Conservation (phyloP, 768 basidiomycete genomes). For the Rhodotorula diobovata region DNA sequence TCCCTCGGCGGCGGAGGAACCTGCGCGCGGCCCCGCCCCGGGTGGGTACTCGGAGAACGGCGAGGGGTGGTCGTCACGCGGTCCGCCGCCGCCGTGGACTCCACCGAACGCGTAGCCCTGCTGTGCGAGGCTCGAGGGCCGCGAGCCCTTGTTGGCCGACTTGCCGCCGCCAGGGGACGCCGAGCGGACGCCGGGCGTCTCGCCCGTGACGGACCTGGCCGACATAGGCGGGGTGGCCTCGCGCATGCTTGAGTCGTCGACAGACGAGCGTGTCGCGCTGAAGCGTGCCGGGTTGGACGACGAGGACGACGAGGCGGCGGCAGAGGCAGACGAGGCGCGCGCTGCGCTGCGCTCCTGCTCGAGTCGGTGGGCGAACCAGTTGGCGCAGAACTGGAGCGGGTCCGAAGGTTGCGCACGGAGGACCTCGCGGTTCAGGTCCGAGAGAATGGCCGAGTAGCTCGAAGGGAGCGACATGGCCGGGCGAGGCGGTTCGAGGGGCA, state of each 20-base stretch:
- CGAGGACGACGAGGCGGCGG: slow-evolving; percentile 52
- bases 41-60: slow-evolving; percentile 36
- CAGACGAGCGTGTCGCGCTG: not conserved
- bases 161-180: slow-evolving; percentile 10
- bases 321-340: slow-evolving; percentile 68
- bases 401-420: slow-evolving; percentile 83
- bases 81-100: not conserved
- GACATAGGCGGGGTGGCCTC: slow-evolving; percentile 12
- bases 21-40: not conserved
- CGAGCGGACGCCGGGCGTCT: slow-evolving; percentile 2
- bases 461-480: slow-evolving; percentile 51
- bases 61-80: slow-evolving; percentile 20
- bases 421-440: slow-evolving; percentile 78
- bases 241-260: slow-evolving; percentile 18
- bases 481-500: not conserved
- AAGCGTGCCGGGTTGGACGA: not conserved
- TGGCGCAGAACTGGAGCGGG: slow-evolving; percentile 71
- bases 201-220: slow-evolving; percentile 11
- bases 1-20: too few relatives aligned
- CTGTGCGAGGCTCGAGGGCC: slow-evolving; percentile 33
- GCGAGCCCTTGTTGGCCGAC: slow-evolving; percentile 1
- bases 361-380: slow-evolving; percentile 85
- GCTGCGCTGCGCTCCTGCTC: slow-evolving; percentile 75
- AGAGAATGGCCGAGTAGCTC: slow-evolving; percentile 74
- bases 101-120: slow-evolving; percentile 42